Conservation (phyloP, 176 grass and related monocot species). For the Avena atlantica region DNA sequence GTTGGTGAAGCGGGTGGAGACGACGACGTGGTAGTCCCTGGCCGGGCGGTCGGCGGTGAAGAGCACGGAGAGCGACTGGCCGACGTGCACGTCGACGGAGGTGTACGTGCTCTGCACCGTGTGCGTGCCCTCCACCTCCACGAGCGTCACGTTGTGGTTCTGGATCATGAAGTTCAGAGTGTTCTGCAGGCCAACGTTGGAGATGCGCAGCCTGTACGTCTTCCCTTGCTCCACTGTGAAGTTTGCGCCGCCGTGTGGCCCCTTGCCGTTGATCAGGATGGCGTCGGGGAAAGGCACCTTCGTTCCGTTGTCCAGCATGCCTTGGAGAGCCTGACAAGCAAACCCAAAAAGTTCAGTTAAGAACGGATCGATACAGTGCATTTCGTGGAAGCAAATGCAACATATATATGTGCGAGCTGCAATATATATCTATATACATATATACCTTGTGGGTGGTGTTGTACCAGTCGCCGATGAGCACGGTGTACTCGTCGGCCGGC, state of each 20-base stretch:
- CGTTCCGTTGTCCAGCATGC: conserved; percentile 58
- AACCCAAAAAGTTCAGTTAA: background rate
- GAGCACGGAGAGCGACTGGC: conserved; percentile 83
- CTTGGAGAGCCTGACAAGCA: conserved; percentile 61
- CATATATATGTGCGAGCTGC: too few species aligned
- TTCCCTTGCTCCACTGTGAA: conserved; percentile 74
- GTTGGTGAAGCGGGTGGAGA: conserved; percentile 67
- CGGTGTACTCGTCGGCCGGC: conserved; percentile 64
- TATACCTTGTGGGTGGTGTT: conserved; percentile 58
- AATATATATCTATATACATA: too few species aligned
- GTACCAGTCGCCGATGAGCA: conserved; percentile 89
- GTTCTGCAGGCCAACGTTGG: conserved; percentile 74
- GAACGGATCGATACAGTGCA: background rate
- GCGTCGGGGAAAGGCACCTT: conserved; percentile 60
- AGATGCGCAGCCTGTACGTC: conserved; percentile 76
- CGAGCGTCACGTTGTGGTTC: conserved; percentile 67
- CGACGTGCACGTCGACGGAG: conserved; percentile 75
- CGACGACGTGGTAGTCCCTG: conserved; percentile 60
- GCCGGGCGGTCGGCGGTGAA: conserved; percentile 53
- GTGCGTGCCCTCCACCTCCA: conserved; percentile 88
- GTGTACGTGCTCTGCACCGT: conserved; percentile 76
- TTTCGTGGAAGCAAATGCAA: background rate
- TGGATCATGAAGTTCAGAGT: conserved; percentile 71
- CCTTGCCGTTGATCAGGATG: conserved; percentile 82
- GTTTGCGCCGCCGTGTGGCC: conserved; percentile 27